Evolutionary conservation across 768 basidiomycete species (phyloP).

Genomic region (Suillus cothurnatus): DNA sequence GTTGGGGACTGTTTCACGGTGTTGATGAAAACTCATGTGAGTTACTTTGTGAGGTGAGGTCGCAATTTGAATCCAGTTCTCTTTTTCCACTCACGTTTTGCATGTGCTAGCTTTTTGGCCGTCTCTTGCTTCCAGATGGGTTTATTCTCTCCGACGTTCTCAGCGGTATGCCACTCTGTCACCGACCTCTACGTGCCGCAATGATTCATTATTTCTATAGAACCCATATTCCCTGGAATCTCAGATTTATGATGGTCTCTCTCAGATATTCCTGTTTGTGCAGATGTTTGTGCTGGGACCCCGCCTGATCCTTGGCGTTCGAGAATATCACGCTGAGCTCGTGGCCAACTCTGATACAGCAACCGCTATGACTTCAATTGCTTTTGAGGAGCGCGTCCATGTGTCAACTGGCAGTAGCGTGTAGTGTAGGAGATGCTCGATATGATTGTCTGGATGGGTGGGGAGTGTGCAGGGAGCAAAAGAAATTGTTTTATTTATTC

Average conservation of each 20-base stretch:
- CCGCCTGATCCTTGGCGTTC: neutral
- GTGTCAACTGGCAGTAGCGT: neutral
- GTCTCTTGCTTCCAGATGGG: neutral
- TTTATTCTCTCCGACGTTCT: neutral
- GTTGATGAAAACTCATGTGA: neutral
- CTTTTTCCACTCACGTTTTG: no score
- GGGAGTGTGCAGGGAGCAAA: no score
- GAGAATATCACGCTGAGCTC: neutral
- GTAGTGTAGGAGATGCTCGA: neutral
- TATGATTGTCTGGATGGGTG: slow-evolving; percentile 46
- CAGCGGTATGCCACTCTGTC: neutral
- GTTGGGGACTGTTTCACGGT: neutral
- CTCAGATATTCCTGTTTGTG: neutral
- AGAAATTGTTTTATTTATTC: no score
- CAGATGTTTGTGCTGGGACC: neutral
- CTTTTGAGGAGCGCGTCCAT: neutral
- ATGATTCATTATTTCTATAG: neutral
- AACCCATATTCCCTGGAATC: neutral
- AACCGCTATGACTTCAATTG: neutral
- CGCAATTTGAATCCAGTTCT: no score
- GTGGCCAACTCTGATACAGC: neutral
- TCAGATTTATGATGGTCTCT: neutral
- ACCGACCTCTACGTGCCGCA: neutral
- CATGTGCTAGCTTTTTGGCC: neutral
- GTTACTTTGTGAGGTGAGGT: neutral